Base-by-base conservation (phyloP, 2,329 filamentous ascomycete species). In the Calonectria pauciramosa region DNA sequence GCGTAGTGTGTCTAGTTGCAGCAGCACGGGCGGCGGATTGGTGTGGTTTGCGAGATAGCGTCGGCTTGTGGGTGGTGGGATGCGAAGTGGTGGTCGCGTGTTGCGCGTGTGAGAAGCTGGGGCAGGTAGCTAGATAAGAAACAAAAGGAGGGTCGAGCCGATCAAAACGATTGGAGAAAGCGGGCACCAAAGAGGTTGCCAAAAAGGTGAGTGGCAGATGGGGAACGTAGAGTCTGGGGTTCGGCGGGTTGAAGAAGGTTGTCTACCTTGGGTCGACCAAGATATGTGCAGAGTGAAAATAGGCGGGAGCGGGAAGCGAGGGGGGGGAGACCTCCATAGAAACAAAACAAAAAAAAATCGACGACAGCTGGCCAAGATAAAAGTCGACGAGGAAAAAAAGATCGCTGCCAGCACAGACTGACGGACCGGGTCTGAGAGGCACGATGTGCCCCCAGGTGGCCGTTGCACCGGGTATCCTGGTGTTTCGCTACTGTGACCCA, bases 11-110 rank as follows among this genome's bases (percentile, higher is more conserved):
- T 34, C 23, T 59, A 44, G 67, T 64, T 68, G 68, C 64, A 68
- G 54, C 47, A 36, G 52, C 73, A 79, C 75, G 76, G 76, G 79
- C 68, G 74, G 75, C 64, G 71, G 73, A 70, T 78, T 72, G 71
- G 76, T 68, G 77, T 79, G 74, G 75, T 68, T 80, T 70, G 59
- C 68, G 74, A 66, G 79, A 80, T 80, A 79, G 79, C 71, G 79
- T 52, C 47, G 67, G 56, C 16, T 56, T 63, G 66, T 44, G 76
- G 54, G 70, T 74, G 74, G 78, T 72, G 68, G 66, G 68, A 63
- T 65, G 68, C 49, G 16, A 47, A 56, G 59, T 65, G 74, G 65
- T 64, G 78, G 76, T 77, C 71, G 71, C 74, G 76, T 75, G 72
- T 71, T 49, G 67, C 28, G 59, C 34, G 70, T 67, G 23, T 23